phyloP scores from a whole-genome alignment of 2,329 filamentous ascomycete species.

The Thielaviopsis populi region DNA sequence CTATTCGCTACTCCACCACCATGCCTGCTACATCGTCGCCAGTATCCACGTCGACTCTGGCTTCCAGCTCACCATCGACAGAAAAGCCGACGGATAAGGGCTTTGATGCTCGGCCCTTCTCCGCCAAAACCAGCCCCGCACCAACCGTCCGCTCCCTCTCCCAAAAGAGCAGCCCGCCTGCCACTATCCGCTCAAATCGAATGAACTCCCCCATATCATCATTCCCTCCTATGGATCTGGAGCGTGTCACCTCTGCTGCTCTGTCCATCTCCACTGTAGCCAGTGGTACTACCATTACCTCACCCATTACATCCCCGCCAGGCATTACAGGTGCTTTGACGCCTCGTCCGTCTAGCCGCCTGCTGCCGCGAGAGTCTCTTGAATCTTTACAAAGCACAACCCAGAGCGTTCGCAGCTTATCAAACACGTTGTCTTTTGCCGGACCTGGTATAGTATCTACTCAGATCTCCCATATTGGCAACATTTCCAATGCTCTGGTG shows the following conservation, averaged over 20 bases:
- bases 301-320: slow-evolving; percentile 14
- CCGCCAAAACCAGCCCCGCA: slow-evolving; percentile 3
- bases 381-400: slow-evolving; percentile 13
- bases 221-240: slow-evolving; percentile 5
- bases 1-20: slow-evolving; percentile 15
- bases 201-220: neutral
- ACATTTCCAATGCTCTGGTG: slow-evolving; percentile 5
- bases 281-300: slow-evolving; percentile 7
- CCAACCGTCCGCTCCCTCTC: neutral
- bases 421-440: slow-evolving; percentile 1
- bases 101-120: slow-evolving; percentile 9
- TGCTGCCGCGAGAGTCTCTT: slow-evolving; percentile 15
- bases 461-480: neutral
- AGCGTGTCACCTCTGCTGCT: slow-evolving; percentile 13
- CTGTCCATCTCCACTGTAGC: slow-evolving; percentile 14
- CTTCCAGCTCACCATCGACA: slow-evolving; percentile 7
- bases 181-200: slow-evolving; percentile 10
- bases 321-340: slow-evolving; percentile 10
- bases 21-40: slow-evolving; percentile 11
- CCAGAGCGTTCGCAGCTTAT: slow-evolving; percentile 3
- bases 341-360: slow-evolving; percentile 13
- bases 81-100: slow-evolving; percentile 10
- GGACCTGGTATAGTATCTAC: neutral
- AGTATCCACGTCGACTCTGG: slow-evolving; percentile 1
- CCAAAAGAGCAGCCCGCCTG: slow-evolving; percentile 8